Conservation (phyloP, 75 land plant genomes). For the Sequoiadendron giganteum region DNA sequence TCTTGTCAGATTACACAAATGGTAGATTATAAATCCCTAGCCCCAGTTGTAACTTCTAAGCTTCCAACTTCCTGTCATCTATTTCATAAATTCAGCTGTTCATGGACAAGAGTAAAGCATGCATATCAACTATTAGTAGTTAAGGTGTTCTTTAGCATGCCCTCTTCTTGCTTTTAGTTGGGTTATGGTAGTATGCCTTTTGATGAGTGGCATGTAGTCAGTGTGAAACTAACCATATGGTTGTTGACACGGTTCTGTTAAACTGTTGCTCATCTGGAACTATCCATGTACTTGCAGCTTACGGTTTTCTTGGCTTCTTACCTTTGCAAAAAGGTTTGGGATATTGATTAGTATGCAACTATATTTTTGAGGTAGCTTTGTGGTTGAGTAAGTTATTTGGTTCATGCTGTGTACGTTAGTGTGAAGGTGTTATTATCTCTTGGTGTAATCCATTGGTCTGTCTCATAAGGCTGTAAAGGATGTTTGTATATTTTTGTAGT, state of each 20-base stretch:
- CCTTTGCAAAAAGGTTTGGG: neutral
- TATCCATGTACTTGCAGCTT: neutral
- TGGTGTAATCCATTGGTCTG: neutral
- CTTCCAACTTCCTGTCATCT: too few species aligned
- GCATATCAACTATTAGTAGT: neutral
- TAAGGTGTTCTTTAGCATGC: too few species aligned
- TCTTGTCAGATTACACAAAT: neutral
- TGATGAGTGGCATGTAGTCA: neutral
- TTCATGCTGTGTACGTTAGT: neutral
- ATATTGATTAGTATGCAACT: neutral
- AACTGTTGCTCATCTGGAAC: neutral
- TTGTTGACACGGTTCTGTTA: too few species aligned
- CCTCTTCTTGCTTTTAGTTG: neutral
- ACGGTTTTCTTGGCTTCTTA: neutral
- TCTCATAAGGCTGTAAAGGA: neutral
- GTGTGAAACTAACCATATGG: too few species aligned
- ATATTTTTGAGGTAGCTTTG: neutral
- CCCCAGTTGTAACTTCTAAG: neutral
- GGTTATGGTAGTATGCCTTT: neutral
- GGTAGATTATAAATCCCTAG: neutral
- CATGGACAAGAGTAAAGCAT: neutral
- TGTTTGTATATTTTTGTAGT: neutral
- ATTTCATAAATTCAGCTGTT: too few species aligned
- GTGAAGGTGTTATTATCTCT: neutral
- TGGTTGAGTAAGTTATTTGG: neutral